These are phyloP conservation scores for Chrysosporium keratinophilum DNA, from an alignment of 2,329 filamentous ascomycete species.

Conservation along the genomic window DNA sequence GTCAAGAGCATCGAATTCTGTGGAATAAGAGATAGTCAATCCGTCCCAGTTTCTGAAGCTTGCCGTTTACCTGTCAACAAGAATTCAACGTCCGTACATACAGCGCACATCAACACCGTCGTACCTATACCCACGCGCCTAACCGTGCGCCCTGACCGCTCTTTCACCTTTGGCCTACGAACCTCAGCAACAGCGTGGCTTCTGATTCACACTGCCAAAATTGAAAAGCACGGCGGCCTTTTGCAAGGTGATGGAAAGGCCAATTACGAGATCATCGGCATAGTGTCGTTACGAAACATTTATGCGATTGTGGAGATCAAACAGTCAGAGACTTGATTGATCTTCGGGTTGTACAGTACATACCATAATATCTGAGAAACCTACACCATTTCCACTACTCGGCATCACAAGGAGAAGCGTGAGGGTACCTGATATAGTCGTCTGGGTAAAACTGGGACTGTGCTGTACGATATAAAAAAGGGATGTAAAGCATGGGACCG, in stretches of 20 bases:
- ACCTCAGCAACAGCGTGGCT: too few species aligned
- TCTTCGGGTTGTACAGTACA: too few species aligned
- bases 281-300: too few species aligned
- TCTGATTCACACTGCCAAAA: too few species aligned
- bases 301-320: too few species aligned
- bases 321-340: too few species aligned
- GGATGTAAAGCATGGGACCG: too few species aligned
- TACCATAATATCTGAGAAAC: conserved; percentile 41
- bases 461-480: too few species aligned
- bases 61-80: conserved; percentile 47
- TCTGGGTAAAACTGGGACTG: background rate
- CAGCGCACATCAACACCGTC: conserved; percentile 68
- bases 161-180: too few species aligned
- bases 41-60: background rate
- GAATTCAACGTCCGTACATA: conserved; percentile 97
- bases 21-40: conserved; percentile 53
- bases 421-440: background rate
- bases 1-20: conserved; percentile 99
- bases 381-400: background rate
- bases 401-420: conserved; percentile 10
- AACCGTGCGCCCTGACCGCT: conserved; percentile 57
- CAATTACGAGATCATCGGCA: too few species aligned
- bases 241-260: too few species aligned
- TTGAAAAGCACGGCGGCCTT: too few species aligned
- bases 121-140: conserved; percentile 86